Evolutionary conservation across 1,284 basidiomycete species (phyloP).

Genomic region (Takashimella koratensis): DNA sequence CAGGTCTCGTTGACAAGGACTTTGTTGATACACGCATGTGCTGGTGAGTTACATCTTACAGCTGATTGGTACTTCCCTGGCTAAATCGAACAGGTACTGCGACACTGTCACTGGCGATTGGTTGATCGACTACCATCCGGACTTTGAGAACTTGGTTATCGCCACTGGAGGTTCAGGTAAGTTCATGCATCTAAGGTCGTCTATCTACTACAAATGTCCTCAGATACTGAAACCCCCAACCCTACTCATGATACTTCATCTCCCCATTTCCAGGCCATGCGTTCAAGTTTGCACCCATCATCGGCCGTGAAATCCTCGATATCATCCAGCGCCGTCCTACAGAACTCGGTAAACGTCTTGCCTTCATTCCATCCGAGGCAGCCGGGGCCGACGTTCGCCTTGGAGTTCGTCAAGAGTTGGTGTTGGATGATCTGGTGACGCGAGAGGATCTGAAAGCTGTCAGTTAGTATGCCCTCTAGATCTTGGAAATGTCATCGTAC

Average conservation of each 20-base stretch:
- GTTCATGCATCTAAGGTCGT: background rate
- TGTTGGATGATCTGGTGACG: conserved; percentile 30
- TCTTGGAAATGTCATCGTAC: too few species aligned
- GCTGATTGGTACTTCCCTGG: background rate
- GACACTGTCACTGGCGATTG: conserved; percentile 51
- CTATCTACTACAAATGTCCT: too few species aligned
- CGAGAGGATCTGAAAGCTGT: conserved; percentile 27
- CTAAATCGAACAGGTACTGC: conserved; percentile 39
- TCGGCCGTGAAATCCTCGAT: conserved; percentile 71
- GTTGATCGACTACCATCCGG: conserved; percentile 52
- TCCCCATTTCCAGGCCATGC: conserved; percentile 40
- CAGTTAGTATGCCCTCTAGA: too few species aligned
- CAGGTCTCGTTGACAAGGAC: conserved; percentile 44
- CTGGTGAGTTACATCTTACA: conserved; percentile 25
- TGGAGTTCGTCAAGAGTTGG: conserved; percentile 29
- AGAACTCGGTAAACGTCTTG: conserved; percentile 56
- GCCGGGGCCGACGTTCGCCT: conserved; percentile 39
- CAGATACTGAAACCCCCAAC: too few species aligned
- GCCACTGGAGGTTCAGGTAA: conserved; percentile 49
- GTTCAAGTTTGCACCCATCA: conserved; percentile 71
- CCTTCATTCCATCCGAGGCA: conserved; percentile 42
- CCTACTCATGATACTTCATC: too few species aligned
- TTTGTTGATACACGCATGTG: conserved; percentile 45
- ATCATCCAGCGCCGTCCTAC: conserved; percentile 62
- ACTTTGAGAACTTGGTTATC: conserved; percentile 48